Conservation (phyloP, 306 rosid genomes). For the Lathyrus tuberosus region DNA sequence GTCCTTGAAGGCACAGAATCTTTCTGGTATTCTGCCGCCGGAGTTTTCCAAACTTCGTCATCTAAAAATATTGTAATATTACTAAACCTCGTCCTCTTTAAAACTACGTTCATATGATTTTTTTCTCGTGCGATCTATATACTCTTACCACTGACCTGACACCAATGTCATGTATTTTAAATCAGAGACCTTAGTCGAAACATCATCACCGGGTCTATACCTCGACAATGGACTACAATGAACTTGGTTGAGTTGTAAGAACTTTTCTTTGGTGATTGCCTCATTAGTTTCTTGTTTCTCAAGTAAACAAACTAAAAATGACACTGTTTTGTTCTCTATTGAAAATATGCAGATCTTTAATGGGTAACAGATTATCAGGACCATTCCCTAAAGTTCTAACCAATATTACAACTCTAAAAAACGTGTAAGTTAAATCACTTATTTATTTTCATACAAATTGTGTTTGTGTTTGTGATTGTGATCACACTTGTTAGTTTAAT, state of each 20-base stretch:
- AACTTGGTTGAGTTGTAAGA: conserved; percentile 69
- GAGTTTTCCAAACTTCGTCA: conserved; percentile 78
- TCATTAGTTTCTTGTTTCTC: conserved; percentile 7
- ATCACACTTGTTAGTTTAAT: background rate
- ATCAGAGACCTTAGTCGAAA: conserved; percentile 84
- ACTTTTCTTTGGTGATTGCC: conserved; percentile 32
- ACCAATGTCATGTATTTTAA: conserved; percentile 4
- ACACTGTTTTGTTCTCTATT: conserved; percentile 36
- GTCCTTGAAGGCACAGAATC: conserved; percentile 75
- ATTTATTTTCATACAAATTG: conserved; percentile 22
- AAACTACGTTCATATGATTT: conserved; percentile 32
- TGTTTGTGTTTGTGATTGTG: conserved; percentile 10
- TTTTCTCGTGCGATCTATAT: conserved; percentile 6
- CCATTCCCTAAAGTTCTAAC: conserved; percentile 87
- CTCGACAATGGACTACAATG: conserved; percentile 76
- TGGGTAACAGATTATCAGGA: conserved; percentile 93
- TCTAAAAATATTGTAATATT: conserved; percentile 65
- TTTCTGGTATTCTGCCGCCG: conserved; percentile 71
- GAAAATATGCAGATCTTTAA: conserved; percentile 65
- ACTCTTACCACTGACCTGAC: background rate
- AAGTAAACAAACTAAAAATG: conserved; percentile 25
- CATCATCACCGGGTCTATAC: conserved; percentile 66
- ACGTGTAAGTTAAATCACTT: conserved; percentile 63
- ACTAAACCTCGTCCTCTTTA: conserved; percentile 26
- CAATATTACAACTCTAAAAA: conserved; percentile 75